phyloP scores from a whole-genome alignment of 345 rosid genomes.

The Streptanthus diversifolius region DNA sequence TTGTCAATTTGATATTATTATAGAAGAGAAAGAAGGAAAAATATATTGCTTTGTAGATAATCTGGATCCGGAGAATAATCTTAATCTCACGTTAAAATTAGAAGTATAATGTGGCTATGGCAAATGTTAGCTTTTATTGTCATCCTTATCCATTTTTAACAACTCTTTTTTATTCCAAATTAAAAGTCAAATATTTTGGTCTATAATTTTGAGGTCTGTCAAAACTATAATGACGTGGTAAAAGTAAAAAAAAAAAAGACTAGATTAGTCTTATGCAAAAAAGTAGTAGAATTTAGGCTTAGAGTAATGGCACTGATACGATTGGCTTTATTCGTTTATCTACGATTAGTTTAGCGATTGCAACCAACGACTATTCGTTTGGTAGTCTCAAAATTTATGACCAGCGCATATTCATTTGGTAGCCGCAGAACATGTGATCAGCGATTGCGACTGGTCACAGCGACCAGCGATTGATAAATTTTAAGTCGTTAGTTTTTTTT shows the following conservation, averaged over 20 bases:
- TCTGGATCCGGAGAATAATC: constrained; percentile 9
- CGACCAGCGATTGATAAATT: no score
- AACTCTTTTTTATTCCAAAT: neutral
- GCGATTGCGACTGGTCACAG: no score
- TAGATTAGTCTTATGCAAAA: neutral
- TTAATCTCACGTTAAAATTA: constrained; percentile 22
- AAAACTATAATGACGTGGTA: neutral
- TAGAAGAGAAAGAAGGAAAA: neutral
- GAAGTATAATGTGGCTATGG: neutral
- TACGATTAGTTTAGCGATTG: no score
- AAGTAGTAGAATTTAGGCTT: no score
- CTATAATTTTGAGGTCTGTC: neutral
- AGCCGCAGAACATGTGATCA: no score
- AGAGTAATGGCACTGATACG: no score
- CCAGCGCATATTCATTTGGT: no score
- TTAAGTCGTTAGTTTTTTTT: no score
- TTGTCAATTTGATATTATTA: neutral
- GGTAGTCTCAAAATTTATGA: no score
- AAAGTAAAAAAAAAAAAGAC: neutral
- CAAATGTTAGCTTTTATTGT: neutral
- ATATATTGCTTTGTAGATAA: neutral
- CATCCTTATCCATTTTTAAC: neutral
- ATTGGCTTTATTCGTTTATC: no score
- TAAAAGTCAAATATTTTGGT: constrained; percentile 1
- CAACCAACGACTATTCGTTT: no score